Evolutionary conservation across 2,329 filamentous ascomycete genomes (phyloP).

Genomic region (Zymoseptoria crescenta): DNA sequence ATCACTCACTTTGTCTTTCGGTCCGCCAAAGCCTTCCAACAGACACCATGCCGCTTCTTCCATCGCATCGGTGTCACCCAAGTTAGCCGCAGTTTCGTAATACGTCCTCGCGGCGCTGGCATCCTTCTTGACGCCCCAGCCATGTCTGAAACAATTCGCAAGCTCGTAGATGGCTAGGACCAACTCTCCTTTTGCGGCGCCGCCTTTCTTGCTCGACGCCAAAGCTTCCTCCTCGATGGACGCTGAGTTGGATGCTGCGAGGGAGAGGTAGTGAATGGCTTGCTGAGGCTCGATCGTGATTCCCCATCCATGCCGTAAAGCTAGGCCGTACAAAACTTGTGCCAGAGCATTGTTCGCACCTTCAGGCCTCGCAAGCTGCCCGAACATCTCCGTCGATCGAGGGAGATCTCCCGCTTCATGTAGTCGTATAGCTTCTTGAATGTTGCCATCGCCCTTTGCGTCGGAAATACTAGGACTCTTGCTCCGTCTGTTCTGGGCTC

Average conservation of each 20-base stretch:
- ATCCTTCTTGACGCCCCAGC: slow-evolving; percentile 86
- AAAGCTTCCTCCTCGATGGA: slow-evolving; percentile 79
- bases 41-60: slow-evolving; percentile 96
- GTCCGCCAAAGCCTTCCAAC: slow-evolving; percentile 90
- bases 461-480: slow-evolving; percentile 27
- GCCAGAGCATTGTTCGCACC: slow-evolving; percentile 87
- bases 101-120: slow-evolving; percentile 80
- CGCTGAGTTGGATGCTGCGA: slow-evolving; percentile 84
- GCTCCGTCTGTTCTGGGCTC: slow-evolving; percentile 1
- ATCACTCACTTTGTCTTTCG: slow-evolving; percentile 87
- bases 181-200: slow-evolving; percentile 89
- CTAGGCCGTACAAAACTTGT: slow-evolving; percentile 91
- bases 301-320: slow-evolving; percentile 91
- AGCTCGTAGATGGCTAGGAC: slow-evolving; percentile 95
- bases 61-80: slow-evolving; percentile 96
- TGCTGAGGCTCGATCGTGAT: slow-evolving; percentile 62
- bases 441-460: slow-evolving; percentile 48
- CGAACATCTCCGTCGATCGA: slow-evolving; percentile 78
- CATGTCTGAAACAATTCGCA: slow-evolving; percentile 84
- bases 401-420: slow-evolving; percentile 79
- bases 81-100: slow-evolving; percentile 93
- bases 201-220: slow-evolving; percentile 79
- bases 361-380: slow-evolving; percentile 68
- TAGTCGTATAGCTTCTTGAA: slow-evolving; percentile 90
- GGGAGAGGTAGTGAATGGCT: slow-evolving; percentile 77